Conservation (phyloP, 148 eudicot genomes). For the Chenopodium album region DNA sequence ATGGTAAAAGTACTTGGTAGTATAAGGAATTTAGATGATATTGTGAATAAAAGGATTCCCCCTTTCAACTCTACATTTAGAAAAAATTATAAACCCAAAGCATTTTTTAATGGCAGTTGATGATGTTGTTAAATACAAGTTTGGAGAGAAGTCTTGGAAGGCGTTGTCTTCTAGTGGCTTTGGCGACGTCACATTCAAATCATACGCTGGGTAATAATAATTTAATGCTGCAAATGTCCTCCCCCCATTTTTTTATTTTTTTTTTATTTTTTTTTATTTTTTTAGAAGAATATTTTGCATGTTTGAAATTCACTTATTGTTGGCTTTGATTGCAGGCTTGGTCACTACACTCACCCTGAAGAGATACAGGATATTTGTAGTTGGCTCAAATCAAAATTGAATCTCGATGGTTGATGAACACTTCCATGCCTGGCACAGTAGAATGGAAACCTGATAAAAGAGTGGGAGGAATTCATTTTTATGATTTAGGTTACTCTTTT, state of each 20-base stretch:
- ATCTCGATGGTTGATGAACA: conserved; percentile 42
- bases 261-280: neutral
- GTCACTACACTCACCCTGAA: conserved; percentile 84
- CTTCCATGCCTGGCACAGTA: too few species aligned
- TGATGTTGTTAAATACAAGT: conserved; percentile 73
- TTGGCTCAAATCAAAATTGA: conserved; percentile 80
- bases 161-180: conserved; percentile 61
- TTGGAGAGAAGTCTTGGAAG: conserved; percentile 74
- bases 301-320: conserved; percentile 1
- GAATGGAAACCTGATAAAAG: neutral
- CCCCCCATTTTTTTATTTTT: neutral
- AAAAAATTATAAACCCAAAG: neutral
- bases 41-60: neutral
- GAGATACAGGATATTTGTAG: conserved; percentile 75
- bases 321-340: conserved; percentile 55
- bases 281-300: neutral
- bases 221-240: neutral
- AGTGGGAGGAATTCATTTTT: conserved; percentile 17
- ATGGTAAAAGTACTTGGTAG: neutral
- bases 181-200: conserved; percentile 63
- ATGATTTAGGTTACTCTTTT: conserved; percentile 12
- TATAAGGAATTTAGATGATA: neutral
- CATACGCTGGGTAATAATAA: conserved; percentile 53
- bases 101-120: conserved; percentile 49
- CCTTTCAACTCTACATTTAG: neutral